Conservation (phyloP, 345 rosid species). For the Trapa bicornis region DNA sequence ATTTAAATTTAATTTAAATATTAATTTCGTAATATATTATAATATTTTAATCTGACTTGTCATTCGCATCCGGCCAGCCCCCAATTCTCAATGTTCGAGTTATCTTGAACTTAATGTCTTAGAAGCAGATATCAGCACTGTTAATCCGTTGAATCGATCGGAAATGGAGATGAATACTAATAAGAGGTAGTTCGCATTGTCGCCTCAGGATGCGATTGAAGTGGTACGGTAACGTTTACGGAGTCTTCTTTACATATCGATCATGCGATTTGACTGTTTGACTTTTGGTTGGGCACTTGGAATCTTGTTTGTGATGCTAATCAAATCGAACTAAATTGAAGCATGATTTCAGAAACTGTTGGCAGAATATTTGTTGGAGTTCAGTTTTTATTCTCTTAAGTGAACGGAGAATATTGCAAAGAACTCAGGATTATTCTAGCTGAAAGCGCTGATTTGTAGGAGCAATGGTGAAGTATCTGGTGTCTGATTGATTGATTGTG, state of each 20-base stretch:
- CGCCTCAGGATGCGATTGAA: background rate
- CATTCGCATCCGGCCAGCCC: too few relatives aligned
- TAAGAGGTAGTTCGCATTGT: background rate
- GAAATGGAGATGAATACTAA: background rate
- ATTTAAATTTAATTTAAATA: too few relatives aligned
- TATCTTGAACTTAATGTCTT: background rate
- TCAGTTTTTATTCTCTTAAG: background rate
- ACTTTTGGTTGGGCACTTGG: background rate
- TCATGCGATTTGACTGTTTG: background rate
- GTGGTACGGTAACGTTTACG: background rate
- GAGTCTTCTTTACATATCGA: background rate
- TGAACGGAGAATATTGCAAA: background rate
- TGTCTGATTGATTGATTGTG: background rate
- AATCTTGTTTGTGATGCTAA: background rate
- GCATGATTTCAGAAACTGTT: background rate
- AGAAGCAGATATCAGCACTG: background rate
- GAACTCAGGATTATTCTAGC: background rate
- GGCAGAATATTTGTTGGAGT: background rate
- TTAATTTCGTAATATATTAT: too few relatives aligned
- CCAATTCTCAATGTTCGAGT: background rate
- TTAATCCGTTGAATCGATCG: background rate
- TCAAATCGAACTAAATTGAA: background rate
- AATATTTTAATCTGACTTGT: too few relatives aligned
- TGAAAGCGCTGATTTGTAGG: background rate
- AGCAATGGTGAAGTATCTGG: background rate